Evolutionary conservation across 2,329 filamentous ascomycete species (phyloP).

Genomic region (Pochonia chlamydosporia): DNA sequence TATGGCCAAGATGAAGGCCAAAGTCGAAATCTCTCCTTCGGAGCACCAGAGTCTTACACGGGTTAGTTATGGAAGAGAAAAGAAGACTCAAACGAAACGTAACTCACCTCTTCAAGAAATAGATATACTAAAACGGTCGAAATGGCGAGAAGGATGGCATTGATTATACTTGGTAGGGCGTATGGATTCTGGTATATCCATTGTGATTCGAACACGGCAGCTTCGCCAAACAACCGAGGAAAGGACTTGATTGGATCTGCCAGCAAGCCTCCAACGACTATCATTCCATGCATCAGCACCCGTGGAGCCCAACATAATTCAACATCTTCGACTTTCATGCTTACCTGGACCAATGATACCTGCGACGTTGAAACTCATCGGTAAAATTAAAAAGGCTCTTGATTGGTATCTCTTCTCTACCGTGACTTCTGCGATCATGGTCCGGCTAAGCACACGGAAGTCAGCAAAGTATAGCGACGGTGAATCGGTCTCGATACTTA

Average conservation of each 20-base stretch:
- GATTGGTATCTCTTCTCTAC: slow-evolving; percentile 42
- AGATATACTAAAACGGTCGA: slow-evolving; percentile 53
- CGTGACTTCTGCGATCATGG: slow-evolving; percentile 44
- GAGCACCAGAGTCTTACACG: slow-evolving; percentile 37
- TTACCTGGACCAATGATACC: slow-evolving; percentile 39
- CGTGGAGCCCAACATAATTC: too few relatives aligned
- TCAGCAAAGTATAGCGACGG: neutral
- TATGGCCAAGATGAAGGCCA: slow-evolving; percentile 31
- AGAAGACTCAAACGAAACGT: neutral
- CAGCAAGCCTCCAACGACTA: slow-evolving; percentile 58
- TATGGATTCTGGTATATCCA: slow-evolving; percentile 65
- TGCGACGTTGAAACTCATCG: slow-evolving; percentile 43
- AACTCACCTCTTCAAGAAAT: slow-evolving; percentile 57
- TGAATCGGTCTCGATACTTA: slow-evolving; percentile 21
- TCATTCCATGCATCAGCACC: slow-evolving; percentile 6
- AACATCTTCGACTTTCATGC: too few relatives aligned
- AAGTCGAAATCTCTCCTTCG: slow-evolving; percentile 40
- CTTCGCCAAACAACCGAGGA: slow-evolving; percentile 56
- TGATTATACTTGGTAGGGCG: slow-evolving; percentile 63
- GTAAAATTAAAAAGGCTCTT: slow-evolving; percentile 39
- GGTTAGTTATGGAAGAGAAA: neutral
- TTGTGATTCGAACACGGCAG: slow-evolving; percentile 50
- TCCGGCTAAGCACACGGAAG: slow-evolving; percentile 26
- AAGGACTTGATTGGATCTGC: slow-evolving; percentile 60
- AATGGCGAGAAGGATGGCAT: slow-evolving; percentile 51